phyloP scores from a whole-genome alignment of 1,139 yeast genomes.

The Saccharomyces hybrid region DNA sequence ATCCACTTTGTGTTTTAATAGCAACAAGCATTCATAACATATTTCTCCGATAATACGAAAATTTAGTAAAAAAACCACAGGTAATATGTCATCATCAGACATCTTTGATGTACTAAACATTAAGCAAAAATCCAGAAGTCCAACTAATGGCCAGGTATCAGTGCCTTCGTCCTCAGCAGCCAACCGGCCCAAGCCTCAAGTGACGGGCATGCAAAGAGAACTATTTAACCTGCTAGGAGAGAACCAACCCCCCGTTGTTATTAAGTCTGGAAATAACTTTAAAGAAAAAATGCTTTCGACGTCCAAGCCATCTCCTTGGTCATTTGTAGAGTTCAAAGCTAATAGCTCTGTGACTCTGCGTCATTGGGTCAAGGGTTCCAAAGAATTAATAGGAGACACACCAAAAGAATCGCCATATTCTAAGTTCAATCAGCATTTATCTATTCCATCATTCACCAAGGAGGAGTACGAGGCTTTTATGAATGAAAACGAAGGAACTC shows the following conservation, averaged over 20 bases:
- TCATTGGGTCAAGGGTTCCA: conserved; percentile 87
- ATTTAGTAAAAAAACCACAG: background rate
- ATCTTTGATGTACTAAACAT: conserved; percentile 72
- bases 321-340: conserved; percentile 52
- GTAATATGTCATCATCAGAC: conserved; percentile 45
- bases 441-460: conserved; percentile 60
- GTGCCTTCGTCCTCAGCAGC: conserved; percentile 12
- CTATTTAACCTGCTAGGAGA: conserved; percentile 82
- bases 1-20: background rate
- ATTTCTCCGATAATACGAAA: background rate
- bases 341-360: conserved; percentile 47
- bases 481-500: conserved; percentile 27
- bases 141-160: conserved; percentile 24
- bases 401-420: conserved; percentile 55
- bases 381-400: conserved; percentile 37
- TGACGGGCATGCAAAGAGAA: conserved; percentile 86
- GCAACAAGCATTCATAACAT: background rate
- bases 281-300: conserved; percentile 58
- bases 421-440: conserved; percentile 61
- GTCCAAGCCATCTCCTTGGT: conserved; percentile 77
- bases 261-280: conserved; percentile 48
- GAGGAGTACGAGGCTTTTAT: conserved; percentile 55
- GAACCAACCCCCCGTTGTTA: conserved; percentile 75
- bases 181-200: conserved; percentile 34
- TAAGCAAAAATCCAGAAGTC: conserved; percentile 33